phyloP scores from a whole-genome alignment of 2,329 filamentous ascomycete genomes.

The Pezicula carpinea region DNA sequence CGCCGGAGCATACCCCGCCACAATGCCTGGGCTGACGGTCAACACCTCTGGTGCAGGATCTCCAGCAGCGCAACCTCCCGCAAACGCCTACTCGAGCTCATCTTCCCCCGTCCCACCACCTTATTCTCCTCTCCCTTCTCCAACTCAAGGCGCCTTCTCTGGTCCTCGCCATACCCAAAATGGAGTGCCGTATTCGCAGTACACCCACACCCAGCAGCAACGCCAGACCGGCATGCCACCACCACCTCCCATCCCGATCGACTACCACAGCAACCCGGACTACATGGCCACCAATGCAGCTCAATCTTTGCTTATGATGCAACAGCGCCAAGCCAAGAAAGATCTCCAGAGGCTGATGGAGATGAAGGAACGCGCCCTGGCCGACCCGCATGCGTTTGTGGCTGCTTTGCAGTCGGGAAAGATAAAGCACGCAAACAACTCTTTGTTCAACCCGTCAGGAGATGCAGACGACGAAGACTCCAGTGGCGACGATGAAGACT shows the following conservation, averaged over 20 bases:
- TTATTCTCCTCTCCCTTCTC: constrained; percentile 28
- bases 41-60: constrained; percentile 1
- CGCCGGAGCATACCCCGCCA: background rate
- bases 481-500: constrained; percentile 27
- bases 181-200: constrained; percentile 23
- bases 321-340: constrained; percentile 69
- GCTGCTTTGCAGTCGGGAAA: constrained; percentile 61
- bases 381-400: constrained; percentile 67
- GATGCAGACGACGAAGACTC: constrained; percentile 28
- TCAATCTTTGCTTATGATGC: constrained; percentile 81
- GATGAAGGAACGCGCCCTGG: constrained; percentile 66
- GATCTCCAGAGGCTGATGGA: constrained; percentile 69
- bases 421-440: constrained; percentile 34
- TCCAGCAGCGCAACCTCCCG: constrained; percentile 2
- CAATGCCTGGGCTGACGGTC: constrained; percentile 21
- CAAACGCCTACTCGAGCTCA: constrained; percentile 15
- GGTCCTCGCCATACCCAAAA: constrained; percentile 3
- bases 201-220: constrained; percentile 42
- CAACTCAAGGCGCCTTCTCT: constrained; percentile 11
- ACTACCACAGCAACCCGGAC: constrained; percentile 70
- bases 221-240: constrained; percentile 36
- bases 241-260: constrained; percentile 42
- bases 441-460: constrained; percentile 15
- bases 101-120: constrained; percentile 24
- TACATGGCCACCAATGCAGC: constrained; percentile 81